Conservation (phyloP, 2,329 filamentous ascomycete species). For the Phaeosphaeriaceae sp. region DNA sequence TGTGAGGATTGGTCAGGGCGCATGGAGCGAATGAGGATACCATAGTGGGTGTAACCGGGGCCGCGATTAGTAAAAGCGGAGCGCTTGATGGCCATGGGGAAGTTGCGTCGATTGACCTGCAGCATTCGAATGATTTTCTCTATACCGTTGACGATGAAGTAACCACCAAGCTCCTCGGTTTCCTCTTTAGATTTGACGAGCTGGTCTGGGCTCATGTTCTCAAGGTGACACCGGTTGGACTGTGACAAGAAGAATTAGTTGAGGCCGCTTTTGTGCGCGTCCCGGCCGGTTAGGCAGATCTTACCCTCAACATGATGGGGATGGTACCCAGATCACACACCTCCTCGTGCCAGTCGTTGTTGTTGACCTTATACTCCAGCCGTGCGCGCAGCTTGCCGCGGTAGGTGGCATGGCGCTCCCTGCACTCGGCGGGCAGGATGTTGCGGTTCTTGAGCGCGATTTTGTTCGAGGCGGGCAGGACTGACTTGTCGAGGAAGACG, state of each 20-base stretch:
- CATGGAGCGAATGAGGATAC: slow-evolving; percentile 89
- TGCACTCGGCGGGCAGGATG: slow-evolving; percentile 89
- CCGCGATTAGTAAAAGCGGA: slow-evolving; percentile 90
- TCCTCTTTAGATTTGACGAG: slow-evolving; percentile 91
- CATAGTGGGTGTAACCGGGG: slow-evolving; percentile 83
- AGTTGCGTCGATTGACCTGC: slow-evolving; percentile 88
- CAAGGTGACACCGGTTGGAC: slow-evolving; percentile 90
- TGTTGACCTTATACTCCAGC: slow-evolving; percentile 85
- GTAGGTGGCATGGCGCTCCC: slow-evolving; percentile 92
- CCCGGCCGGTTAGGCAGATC: slow-evolving; percentile 30
- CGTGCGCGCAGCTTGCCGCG: slow-evolving; percentile 82
- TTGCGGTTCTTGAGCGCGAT: slow-evolving; percentile 78
- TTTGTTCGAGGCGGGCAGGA: slow-evolving; percentile 82
- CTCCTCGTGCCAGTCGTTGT: slow-evolving; percentile 82
- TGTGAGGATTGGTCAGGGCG: slow-evolving; percentile 98
- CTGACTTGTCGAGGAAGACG: slow-evolving; percentile 81
- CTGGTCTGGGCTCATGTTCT: slow-evolving; percentile 80
- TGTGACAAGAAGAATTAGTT: slow-evolving; percentile 49
- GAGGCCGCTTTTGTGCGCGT: slow-evolving; percentile 17
- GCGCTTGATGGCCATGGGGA: slow-evolving; percentile 91
- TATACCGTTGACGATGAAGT: slow-evolving; percentile 97
- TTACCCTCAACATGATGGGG: slow-evolving; percentile 90
- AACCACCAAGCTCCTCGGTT: slow-evolving; percentile 93
- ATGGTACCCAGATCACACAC: slow-evolving; percentile 85
- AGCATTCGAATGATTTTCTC: slow-evolving; percentile 96